Evolutionary conservation across 805 yeast genomes (phyloP).

Genomic region (Saturnispora gosingensis): DNA sequence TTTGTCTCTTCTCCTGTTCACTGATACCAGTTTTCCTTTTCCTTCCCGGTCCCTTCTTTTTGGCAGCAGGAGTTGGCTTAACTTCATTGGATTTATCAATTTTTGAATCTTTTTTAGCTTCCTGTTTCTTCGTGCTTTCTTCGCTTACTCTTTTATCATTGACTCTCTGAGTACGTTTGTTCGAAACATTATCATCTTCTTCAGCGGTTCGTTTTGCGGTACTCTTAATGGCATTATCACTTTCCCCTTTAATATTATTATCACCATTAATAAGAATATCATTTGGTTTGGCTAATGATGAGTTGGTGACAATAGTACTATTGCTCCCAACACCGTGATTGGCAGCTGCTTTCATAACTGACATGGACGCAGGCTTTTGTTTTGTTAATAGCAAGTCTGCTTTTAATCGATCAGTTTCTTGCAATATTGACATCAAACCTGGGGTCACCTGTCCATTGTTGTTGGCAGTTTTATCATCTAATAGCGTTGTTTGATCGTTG

Average conservation of each 20-base stretch:
- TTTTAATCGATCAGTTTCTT: background rate
- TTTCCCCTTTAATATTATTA: background rate
- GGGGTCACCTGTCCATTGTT: conserved; percentile 5
- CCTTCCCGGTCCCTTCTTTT: conserved; percentile 2
- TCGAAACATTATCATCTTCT: background rate
- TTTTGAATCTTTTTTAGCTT: background rate
- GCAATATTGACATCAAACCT: conserved; percentile 8
- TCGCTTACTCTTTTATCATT: background rate
- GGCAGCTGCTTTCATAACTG: background rate
- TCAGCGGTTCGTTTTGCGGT: background rate
- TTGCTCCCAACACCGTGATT: background rate
- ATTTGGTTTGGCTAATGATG: background rate
- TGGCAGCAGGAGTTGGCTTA: background rate
- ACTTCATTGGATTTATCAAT: background rate
- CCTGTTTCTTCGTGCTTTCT: background rate
- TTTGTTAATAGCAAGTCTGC: background rate
- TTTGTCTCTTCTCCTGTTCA: conserved; percentile 68
- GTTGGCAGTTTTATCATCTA: background rate
- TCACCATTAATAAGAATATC: background rate
- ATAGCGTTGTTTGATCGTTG: background rate
- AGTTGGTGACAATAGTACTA: background rate
- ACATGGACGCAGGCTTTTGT: background rate
- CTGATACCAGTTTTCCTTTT: background rate
- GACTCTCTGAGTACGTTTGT: background rate
- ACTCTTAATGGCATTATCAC: background rate